These are phyloP conservation scores for Monosporascus ibericus DNA, from an alignment of 2,329 filamentous ascomycete species.

Conservation along the genomic window DNA sequence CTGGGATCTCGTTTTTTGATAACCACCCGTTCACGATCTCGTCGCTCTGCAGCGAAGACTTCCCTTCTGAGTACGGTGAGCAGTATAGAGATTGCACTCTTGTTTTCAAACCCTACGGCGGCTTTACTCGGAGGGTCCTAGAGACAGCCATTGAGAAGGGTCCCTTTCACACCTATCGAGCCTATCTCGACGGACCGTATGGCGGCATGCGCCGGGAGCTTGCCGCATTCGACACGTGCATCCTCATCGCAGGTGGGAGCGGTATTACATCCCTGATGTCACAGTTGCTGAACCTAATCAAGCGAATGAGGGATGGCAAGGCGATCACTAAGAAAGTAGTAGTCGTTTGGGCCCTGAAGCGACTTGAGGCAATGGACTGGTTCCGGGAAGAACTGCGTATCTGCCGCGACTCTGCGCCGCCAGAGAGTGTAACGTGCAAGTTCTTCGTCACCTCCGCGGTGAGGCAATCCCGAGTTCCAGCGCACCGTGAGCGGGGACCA, in stretches of 20 bases:
- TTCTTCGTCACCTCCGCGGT: slow-evolving; percentile 87
- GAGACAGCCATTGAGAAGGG: slow-evolving; percentile 78
- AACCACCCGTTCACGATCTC: slow-evolving; percentile 96
- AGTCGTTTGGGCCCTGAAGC: slow-evolving; percentile 89
- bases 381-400: slow-evolving; percentile 93
- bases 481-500: slow-evolving; percentile 35
- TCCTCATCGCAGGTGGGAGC: slow-evolving; percentile 88
- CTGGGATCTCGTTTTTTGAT: slow-evolving; percentile 81
- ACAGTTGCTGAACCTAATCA: slow-evolving; percentile 88
- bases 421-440: slow-evolving; percentile 84
- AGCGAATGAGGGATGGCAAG: slow-evolving; percentile 90
- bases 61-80: slow-evolving; percentile 85
- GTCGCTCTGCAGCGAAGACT: slow-evolving; percentile 86
- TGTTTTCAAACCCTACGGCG: slow-evolving; percentile 85
- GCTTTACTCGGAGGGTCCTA: slow-evolving; percentile 83
- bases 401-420: slow-evolving; percentile 81
- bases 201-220: slow-evolving; percentile 89
- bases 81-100: slow-evolving; percentile 83
- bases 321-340: slow-evolving; percentile 86
- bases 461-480: slow-evolving; percentile 32
- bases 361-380: slow-evolving; percentile 93
- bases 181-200: slow-evolving; percentile 90
- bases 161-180: slow-evolving; percentile 85
- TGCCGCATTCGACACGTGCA: slow-evolving; percentile 86
- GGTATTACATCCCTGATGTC: slow-evolving; percentile 92